Evolutionary conservation across 192 early-diverging fungal genomes (phyloP), one percentile per base, ranked within the genome.

Genomic region (Backusella liffmaniae): DNA sequence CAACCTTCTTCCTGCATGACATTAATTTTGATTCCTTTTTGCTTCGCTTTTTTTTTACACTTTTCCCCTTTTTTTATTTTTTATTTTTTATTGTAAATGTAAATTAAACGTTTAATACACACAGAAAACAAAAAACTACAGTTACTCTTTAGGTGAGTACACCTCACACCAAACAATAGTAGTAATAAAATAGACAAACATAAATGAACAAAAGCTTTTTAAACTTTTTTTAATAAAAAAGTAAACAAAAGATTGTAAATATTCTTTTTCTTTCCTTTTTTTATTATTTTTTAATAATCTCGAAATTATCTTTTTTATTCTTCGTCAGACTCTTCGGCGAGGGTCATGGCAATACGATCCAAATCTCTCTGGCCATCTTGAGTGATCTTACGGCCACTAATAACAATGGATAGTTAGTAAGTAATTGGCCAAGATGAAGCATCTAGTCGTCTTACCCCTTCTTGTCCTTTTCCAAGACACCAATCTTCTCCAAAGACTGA

Each of bases 401-500:
- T 16, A 44, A 44, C 15, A 18, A 76, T 18, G 5, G 16, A 49
- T 21, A 65, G 12, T 72, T 12, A 15, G 13, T 68, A 70, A 13
- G 12, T 16, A 15, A 44, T 16, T 6, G 39, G 7, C 39, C 15
- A 44, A 44, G 5, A 3, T 44, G 13, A 95, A 16, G 15, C 13
- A 16, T 44, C 13, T 16, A 44, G 13, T 44, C 23, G 1, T 12
- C 84, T 56, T 89, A 91, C 90, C 92, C 92, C 85, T 92, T 89
- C 80, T 90, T 82, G 86, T 96, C 95, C 91, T 95, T 89, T 89
- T 98, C 94, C 68, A 98, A 86, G 67, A 99, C 93, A 86, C 94
- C 95, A 85, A 99, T 94, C 94, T 99, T 97, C 92, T 98, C 98
- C 74, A 99, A 90, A 74, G 94, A 92, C 90, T 99, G 98, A 80